phyloP scores from a whole-genome alignment of 106 monocot genomes.

The Allium fistulosum region DNA sequence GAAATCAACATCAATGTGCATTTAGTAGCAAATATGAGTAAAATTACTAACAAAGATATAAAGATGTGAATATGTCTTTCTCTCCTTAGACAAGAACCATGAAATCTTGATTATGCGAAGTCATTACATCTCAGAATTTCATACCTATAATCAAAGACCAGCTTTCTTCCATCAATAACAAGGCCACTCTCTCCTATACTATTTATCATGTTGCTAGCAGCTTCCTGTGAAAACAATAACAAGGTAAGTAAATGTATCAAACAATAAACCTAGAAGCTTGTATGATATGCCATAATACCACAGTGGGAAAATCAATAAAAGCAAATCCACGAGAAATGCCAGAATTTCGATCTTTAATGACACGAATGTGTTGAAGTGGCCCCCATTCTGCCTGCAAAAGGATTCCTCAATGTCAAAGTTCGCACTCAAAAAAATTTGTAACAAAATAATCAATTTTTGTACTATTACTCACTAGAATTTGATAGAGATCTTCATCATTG shows the following conservation, averaged over 20 bases:
- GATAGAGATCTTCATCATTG: constrained; percentile 86
- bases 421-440: too few relatives aligned
- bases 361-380: constrained; percentile 88
- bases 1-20: too few relatives aligned
- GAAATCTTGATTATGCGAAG: not conserved
- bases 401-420: not conserved
- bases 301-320: constrained; percentile 91
- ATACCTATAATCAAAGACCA: constrained; percentile 96
- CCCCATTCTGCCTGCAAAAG: constrained; percentile 89
- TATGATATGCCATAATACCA: constrained; percentile 37
- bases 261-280: not conserved
- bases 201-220: constrained; percentile 89
- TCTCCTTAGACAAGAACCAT: not conserved
- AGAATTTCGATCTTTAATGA: constrained; percentile 90
- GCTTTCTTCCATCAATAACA: constrained; percentile 80
- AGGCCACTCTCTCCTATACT: constrained; percentile 71
- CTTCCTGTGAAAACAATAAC: constrained; percentile 38
- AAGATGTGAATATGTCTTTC: too few relatives aligned
- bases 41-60: too few relatives aligned
- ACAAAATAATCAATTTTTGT: too few relatives aligned
- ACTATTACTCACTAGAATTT: constrained; percentile 59
- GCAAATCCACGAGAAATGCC: constrained; percentile 96
- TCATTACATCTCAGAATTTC: not conserved
- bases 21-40: too few relatives aligned
- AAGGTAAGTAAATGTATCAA: not conserved